Conservation (phyloP, 208 protist species). For the Wallacemonas sp. region DNA sequence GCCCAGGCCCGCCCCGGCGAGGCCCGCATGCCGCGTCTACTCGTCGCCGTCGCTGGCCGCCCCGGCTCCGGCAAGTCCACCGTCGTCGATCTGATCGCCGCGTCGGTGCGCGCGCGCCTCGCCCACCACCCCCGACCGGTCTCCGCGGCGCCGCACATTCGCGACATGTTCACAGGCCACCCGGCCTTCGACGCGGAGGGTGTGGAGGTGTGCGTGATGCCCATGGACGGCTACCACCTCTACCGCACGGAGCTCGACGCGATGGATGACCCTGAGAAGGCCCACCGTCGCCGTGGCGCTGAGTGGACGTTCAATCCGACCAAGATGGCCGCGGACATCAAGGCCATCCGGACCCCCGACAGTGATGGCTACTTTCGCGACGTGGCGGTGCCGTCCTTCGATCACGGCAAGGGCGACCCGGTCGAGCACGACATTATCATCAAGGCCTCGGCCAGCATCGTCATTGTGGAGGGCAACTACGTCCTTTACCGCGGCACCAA, state of each 20-base stretch:
- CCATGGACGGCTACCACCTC: slow-evolving; percentile 86
- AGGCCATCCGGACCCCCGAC: slow-evolving; percentile 25
- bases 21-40: slow-evolving; percentile 33
- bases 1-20: slow-evolving; percentile 1
- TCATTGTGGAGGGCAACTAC: slow-evolving; percentile 85
- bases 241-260: slow-evolving; percentile 46
- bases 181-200: slow-evolving; percentile 15
- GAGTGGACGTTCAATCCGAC: slow-evolving; percentile 83
- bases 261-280: slow-evolving; percentile 63
- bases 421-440: slow-evolving; percentile 49
- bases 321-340: slow-evolving; percentile 55
- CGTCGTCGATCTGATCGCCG: slow-evolving; percentile 39
- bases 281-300: slow-evolving; percentile 60
- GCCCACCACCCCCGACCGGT: slow-evolving; percentile 18
- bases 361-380: slow-evolving; percentile 37
- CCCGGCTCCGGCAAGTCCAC: slow-evolving; percentile 82
- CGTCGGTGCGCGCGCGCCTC: slow-evolving; percentile 32
- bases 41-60: slow-evolving; percentile 75
- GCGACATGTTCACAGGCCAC: neutral
- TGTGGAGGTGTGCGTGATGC: slow-evolving; percentile 58
- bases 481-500: slow-evolving; percentile 60
- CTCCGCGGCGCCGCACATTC: slow-evolving; percentile 11
- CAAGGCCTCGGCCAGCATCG: slow-evolving; percentile 38
- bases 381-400: slow-evolving; percentile 73
- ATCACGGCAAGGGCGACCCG: slow-evolving; percentile 74